Conservation (phyloP, 2,329 filamentous ascomycete species). For the Exophiala bonariae region DNA sequence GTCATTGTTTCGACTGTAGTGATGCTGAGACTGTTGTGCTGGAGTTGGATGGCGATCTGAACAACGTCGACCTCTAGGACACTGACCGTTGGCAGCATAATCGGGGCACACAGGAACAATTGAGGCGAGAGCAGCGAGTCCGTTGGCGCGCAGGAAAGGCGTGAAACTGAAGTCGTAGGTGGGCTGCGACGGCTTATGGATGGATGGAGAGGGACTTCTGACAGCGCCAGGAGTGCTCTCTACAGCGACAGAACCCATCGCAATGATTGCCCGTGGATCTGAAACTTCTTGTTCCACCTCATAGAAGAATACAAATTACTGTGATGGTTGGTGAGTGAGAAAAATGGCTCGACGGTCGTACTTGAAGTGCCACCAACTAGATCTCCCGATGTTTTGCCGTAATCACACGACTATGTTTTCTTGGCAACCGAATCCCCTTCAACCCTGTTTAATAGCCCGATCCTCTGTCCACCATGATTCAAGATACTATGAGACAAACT, state of each 20-base stretch:
- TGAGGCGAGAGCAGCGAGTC: conserved; percentile 78
- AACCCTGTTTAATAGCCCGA: too few relatives aligned
- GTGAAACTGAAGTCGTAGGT: conserved; percentile 78
- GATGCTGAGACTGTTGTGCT: conserved; percentile 40
- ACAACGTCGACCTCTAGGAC: conserved; percentile 79
- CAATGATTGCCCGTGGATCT: too few relatives aligned
- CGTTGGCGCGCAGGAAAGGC: conserved; percentile 78
- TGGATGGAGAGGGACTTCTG: conserved; percentile 3
- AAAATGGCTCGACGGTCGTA: too few relatives aligned
- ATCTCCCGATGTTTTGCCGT: conserved; percentile 5
- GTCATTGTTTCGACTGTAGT: conserved; percentile 29
- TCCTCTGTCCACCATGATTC: too few relatives aligned
- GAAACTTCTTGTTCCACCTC: too few relatives aligned
- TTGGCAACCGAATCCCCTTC: too few relatives aligned
- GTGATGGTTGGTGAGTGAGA: not conserved
- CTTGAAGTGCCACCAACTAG: not conserved
- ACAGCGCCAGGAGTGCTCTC: conserved; percentile 7
- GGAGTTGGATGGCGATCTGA: conserved; percentile 74
- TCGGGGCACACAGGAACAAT: conserved; percentile 81
- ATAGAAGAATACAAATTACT: too few relatives aligned
- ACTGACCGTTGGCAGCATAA: conserved; percentile 75
- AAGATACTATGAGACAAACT: too few relatives aligned
- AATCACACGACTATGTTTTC: too few relatives aligned
- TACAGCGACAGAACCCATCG: conserved; percentile 18
- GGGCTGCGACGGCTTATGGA: conserved; percentile 37